Percentiles rank a stretch among this genome's conserved stretches.
Evolutionary conservation across 208 protist species (phyloP).

Genomic region (Trypanosoma cruzi): DNA sequence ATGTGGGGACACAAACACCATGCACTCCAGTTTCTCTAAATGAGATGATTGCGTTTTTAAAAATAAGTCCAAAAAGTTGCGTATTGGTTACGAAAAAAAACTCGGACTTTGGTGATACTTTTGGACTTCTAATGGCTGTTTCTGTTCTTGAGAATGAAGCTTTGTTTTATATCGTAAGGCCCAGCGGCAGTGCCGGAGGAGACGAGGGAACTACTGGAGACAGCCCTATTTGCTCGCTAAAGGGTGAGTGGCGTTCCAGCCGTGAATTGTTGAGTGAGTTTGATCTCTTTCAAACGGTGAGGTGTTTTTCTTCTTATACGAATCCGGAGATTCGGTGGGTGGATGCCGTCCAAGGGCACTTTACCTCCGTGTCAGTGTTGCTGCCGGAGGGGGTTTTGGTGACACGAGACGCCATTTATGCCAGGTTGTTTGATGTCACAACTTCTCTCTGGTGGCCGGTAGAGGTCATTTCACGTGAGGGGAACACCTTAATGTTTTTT

Average conservation of each 20-base stretch:
- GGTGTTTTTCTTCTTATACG: not conserved
- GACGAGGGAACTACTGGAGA: not conserved
- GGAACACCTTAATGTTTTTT: slow-evolving; percentile 9
- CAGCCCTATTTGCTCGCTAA: not conserved
- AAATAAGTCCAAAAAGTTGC: not conserved
- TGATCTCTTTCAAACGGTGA: slow-evolving; percentile 7
- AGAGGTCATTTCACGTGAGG: slow-evolving; percentile 7
- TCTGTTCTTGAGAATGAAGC: slow-evolving; percentile 1
- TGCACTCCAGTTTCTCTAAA: slow-evolving; percentile 4
- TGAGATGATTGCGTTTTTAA: not conserved
- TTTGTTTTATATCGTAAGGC: slow-evolving; percentile 15
- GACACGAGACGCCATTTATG: not conserved
- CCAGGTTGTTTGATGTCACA: slow-evolving; percentile 9
- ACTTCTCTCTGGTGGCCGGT: slow-evolving; percentile 14
- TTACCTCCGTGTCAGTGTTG: slow-evolving; percentile 6
- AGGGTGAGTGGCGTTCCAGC: slow-evolving; percentile 16
- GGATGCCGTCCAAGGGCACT: slow-evolving; percentile 6
- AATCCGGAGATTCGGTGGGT: slow-evolving; percentile 13
- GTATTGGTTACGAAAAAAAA: not conserved
- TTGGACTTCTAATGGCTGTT: slow-evolving; percentile 4
- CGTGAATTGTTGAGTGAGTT: slow-evolving; percentile 11
- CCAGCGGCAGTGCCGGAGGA: not conserved
- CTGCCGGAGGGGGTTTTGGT: not conserved
- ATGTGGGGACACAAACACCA: not conserved
- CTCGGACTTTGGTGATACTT: not conserved